These are phyloP conservation scores for Favolaschia claudopus DNA, from an alignment of 768 basidiomycete species.

Conservation along the genomic window DNA sequence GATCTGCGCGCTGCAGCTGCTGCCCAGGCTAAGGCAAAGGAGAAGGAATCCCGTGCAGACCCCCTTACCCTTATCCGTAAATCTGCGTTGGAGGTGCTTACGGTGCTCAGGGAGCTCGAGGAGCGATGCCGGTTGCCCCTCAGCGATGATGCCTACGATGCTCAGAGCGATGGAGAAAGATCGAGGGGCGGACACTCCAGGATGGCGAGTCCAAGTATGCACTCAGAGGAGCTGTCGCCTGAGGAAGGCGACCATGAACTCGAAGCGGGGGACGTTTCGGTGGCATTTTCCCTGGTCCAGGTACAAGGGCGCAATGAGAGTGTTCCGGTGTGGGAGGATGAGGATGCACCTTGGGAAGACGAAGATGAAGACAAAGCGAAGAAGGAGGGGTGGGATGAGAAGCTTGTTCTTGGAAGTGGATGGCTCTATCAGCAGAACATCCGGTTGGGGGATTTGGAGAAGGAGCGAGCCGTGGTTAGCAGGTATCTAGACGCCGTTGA, in stretches of 20 bases:
- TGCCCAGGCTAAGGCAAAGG: conserved; percentile 11
- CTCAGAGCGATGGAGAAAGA: conserved; percentile 71
- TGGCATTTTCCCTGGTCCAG: conserved; percentile 74
- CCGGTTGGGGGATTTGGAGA: conserved; percentile 55
- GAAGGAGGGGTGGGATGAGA: conserved; percentile 82
- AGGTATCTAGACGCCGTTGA: conserved; percentile 82
- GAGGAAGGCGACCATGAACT: conserved; percentile 45
- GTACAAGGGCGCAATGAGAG: conserved; percentile 70
- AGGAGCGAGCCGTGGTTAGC: conserved; percentile 64
- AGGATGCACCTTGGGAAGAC: conserved; percentile 53
- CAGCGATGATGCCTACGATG: conserved; percentile 84
- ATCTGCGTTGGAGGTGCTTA: conserved; percentile 84
- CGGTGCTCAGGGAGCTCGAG: conserved; percentile 81
- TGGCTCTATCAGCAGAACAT: conserved; percentile 83
- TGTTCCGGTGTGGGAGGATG: conserved; percentile 86
- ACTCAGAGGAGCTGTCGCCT: conserved; percentile 42
- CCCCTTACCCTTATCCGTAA: conserved; percentile 75
- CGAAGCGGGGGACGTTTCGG: conserved; percentile 57
- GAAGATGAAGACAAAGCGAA: conserved; percentile 62
- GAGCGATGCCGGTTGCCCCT: conserved; percentile 79
- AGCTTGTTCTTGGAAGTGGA: conserved; percentile 79
- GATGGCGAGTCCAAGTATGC: conserved; percentile 49
- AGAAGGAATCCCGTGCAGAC: conserved; percentile 49
- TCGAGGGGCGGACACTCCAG: conserved; percentile 51
- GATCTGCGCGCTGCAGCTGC: conserved; percentile 16